Base-by-base conservation (phyloP, 2,329 filamentous ascomycete genomes). In the Chaetomium strumarium region DNA sequence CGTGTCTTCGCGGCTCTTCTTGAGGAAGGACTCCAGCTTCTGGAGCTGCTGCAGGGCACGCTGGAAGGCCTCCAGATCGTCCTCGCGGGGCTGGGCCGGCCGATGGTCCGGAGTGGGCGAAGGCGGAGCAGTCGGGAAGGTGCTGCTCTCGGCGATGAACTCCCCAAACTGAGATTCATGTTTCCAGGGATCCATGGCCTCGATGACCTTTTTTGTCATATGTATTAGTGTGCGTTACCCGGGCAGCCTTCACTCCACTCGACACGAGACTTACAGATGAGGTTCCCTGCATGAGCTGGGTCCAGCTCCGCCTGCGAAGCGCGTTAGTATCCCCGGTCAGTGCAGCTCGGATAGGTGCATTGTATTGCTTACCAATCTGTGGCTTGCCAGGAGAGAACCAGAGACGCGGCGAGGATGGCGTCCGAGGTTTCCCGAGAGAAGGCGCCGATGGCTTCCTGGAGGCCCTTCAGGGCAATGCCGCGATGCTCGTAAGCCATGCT, bases 331-430 rank as follows among this genome's bases (percentile, higher is more conserved):
- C 65, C 30, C 60, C 37, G 48, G 53, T 62, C 56, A 50, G 51
- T 54, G 52, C 51, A 55, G 44, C 42, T 20, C 63, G 63, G 64
- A 41, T 61, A 58, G 60, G 51, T 61, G 62, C 63, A 66, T 61
- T 60, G 38, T 65, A 74, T 67, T 67, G 65, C 85, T 76, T 79
- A 95, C 92, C 91, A 97, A 74, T 97, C 92, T 55, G 86, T 93
- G 51, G 90, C 88, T 73, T 97, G 92, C 91, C 93, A 97, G 36
- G 91, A 95, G 46, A 99, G 79, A 44, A 97, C 80, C 41, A 96
- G 83, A 24, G 92, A 96, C 31, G 91, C 89, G 24, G 91, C 92
- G 50, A 99, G 79, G 57, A 96, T 85, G 40, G 91, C 90, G 70
- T 99, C 92, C 2, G 90, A 92, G 56, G 90, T 95, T 48, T 86